Conservation (phyloP, 805 yeast species). For the Ogataea nakhonphanomensis region DNA sequence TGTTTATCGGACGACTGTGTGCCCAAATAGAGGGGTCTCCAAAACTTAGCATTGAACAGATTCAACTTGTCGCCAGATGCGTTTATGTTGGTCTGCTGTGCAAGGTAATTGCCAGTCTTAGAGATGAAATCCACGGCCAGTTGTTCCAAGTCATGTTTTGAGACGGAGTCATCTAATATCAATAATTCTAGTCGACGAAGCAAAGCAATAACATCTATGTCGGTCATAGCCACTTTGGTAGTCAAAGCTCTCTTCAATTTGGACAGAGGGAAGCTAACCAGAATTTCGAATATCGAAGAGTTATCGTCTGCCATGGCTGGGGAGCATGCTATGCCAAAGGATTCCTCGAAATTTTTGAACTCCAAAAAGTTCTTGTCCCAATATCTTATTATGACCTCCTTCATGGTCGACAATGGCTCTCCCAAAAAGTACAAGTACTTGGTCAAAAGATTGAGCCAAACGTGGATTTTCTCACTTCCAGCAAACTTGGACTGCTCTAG, state of each 20-base stretch:
- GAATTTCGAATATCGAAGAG: conserved; percentile 34
- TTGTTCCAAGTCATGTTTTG: conserved; percentile 23
- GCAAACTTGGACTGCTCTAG: conserved; percentile 70
- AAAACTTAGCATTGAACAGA: conserved; percentile 25
- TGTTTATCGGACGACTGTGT: background rate
- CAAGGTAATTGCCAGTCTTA: conserved; percentile 42
- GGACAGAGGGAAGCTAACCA: conserved; percentile 31
- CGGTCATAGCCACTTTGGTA: conserved; percentile 40
- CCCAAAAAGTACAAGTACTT: conserved; percentile 53
- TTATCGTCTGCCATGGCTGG: conserved; percentile 9
- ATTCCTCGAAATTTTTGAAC: conserved; percentile 12
- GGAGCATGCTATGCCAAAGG: conserved; percentile 6
- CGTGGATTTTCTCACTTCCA: conserved; percentile 20
- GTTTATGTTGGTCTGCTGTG: conserved; percentile 17
- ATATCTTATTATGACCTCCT: conserved; percentile 12
- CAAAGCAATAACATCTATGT: conserved; percentile 47
- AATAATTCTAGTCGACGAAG: conserved; percentile 37
- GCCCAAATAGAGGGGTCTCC: conserved; percentile 21
- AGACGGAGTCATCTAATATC: conserved; percentile 24
- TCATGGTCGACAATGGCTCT: conserved; percentile 42
- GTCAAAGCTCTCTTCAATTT: conserved; percentile 24
- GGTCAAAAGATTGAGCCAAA: conserved; percentile 51
- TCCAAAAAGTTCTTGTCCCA: conserved; percentile 11
- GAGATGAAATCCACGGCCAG: conserved; percentile 38
- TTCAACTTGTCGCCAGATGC: conserved; percentile 7